phyloP scores from a whole-genome alignment of 352 stramenopile genomes.

The Pythium angustatum region DNA sequence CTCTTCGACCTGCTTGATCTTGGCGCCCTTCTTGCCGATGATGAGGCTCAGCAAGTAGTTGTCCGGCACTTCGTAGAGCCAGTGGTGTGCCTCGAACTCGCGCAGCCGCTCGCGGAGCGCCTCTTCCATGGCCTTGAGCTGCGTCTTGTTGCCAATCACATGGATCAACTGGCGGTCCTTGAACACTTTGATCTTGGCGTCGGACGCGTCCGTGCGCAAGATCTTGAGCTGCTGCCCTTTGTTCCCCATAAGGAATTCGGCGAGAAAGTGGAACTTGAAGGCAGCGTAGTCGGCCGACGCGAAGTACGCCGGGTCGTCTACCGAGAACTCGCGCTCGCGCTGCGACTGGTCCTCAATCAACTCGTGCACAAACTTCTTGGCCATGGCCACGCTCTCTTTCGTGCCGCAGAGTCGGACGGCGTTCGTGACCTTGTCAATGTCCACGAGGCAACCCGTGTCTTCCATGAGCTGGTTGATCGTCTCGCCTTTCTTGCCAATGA shows the following conservation, averaged over 20 bases:
- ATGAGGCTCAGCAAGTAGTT: constrained; percentile 70
- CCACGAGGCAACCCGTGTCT: constrained; percentile 65
- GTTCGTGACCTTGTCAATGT: constrained; percentile 83
- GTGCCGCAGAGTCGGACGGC: constrained; percentile 61
- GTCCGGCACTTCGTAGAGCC: constrained; percentile 59
- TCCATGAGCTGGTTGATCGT: constrained; percentile 86
- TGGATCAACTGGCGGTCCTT: constrained; percentile 67
- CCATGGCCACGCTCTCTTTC: constrained; percentile 53
- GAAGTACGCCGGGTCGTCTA: constrained; percentile 48
- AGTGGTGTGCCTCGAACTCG: constrained; percentile 60
- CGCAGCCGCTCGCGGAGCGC: constrained; percentile 56
- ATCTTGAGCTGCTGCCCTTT: constrained; percentile 71
- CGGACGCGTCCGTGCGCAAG: constrained; percentile 52
- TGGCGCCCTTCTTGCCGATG: constrained; percentile 79
- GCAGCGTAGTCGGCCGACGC: constrained; percentile 36
- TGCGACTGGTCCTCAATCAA: constrained; percentile 68
- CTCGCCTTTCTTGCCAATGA: constrained; percentile 86
- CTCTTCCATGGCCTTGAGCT: constrained; percentile 62
- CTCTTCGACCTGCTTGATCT: constrained; percentile 75
- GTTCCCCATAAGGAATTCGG: constrained; percentile 79
- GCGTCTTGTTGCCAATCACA: constrained; percentile 66
- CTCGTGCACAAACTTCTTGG: constrained; percentile 59
- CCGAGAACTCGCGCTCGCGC: constrained; percentile 54
- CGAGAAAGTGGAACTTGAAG: constrained; percentile 75
- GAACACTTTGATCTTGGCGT: constrained; percentile 69